These are phyloP conservation scores for Friedmanniomyces endolithicus DNA, from an alignment of 495 filamentous ascomycete species.

Conservation along the genomic window DNA sequence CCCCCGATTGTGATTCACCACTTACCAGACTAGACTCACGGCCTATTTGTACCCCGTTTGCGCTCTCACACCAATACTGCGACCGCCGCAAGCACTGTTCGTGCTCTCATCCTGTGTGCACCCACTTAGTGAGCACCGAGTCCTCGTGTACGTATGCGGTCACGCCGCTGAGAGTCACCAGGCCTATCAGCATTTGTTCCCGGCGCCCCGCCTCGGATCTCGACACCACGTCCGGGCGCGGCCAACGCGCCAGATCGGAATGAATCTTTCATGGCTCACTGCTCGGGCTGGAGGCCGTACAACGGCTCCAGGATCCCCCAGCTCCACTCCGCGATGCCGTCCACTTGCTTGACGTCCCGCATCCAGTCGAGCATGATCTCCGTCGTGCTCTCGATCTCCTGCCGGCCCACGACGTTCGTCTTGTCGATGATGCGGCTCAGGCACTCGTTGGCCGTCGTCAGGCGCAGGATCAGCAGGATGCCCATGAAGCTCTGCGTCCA, in stretches of 20 bases:
- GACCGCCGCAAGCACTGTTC: no score
- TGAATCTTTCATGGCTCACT: slow-evolving; percentile 7
- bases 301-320: slow-evolving; percentile 37
- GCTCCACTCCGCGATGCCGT: slow-evolving; percentile 39
- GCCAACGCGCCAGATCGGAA: no score
- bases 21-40: no score
- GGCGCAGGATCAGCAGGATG: slow-evolving; percentile 42
- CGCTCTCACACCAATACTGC: no score
- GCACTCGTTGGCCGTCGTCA: slow-evolving; percentile 38
- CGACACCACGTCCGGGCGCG: no score
- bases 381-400: slow-evolving; percentile 37
- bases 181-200: slow-evolving; percentile 28
- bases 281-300: slow-evolving; percentile 14
- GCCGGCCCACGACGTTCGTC: slow-evolving; percentile 32
- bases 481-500: slow-evolving; percentile 48
- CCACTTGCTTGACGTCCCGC: slow-evolving; percentile 38
- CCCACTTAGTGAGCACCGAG: no score
- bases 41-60: no score
- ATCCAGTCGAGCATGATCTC: slow-evolving; percentile 43
- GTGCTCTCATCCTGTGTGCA: no score
- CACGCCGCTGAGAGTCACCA: no score
- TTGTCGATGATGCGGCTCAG: slow-evolving; percentile 38
- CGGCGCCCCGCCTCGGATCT: no score
- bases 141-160: no score
- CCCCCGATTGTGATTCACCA: no score